Evolutionary conservation across 805 yeast genomes (phyloP).

Genomic region (Spathaspora girioi): DNA sequence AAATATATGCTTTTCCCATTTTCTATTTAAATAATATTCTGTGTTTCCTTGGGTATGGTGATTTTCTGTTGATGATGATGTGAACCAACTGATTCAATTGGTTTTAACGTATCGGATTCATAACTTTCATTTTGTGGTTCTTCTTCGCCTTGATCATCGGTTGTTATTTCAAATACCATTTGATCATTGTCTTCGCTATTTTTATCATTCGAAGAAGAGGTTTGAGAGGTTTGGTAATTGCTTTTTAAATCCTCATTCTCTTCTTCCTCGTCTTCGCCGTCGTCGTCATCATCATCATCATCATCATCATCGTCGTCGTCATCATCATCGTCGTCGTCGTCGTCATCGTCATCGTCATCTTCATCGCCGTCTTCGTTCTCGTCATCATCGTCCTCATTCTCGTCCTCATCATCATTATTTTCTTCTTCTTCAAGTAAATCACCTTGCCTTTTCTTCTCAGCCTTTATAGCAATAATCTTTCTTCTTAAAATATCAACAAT

Average conservation of each 20-base stretch:
- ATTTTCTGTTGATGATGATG: slow-evolving; percentile 9
- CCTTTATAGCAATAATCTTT: slow-evolving; percentile 25
- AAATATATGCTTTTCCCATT: not conserved
- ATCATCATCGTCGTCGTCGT: slow-evolving; percentile 34
- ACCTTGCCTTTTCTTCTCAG: slow-evolving; percentile 24
- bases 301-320: slow-evolving; percentile 27
- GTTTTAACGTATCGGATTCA: not conserved
- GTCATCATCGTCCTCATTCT: slow-evolving; percentile 35
- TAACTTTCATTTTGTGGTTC: not conserved
- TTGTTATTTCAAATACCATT: slow-evolving; percentile 20
- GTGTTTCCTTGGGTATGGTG: slow-evolving; percentile 14
- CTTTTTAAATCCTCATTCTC: not conserved
- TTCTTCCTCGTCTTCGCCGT: slow-evolving; percentile 11
- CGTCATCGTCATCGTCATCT: slow-evolving; percentile 27
- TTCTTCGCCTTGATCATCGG: slow-evolving; percentile 9
- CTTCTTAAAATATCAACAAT: slow-evolving; percentile 40
- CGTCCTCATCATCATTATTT: slow-evolving; percentile 35
- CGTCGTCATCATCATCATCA: slow-evolving; percentile 16
- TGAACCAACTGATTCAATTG: not conserved
- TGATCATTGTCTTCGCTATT: slow-evolving; percentile 10
- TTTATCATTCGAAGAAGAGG: not conserved
- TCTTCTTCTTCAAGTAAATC: slow-evolving; percentile 34
- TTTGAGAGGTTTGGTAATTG: not conserved
- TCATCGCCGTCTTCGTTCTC: slow-evolving; percentile 38
- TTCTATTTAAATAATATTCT: slow-evolving; percentile 11